Evolutionary conservation across 2,329 filamentous ascomycete species (phyloP), one percentile per base, ranked within the genome.

Genomic region (Aspergillus transmontanensis): DNA sequence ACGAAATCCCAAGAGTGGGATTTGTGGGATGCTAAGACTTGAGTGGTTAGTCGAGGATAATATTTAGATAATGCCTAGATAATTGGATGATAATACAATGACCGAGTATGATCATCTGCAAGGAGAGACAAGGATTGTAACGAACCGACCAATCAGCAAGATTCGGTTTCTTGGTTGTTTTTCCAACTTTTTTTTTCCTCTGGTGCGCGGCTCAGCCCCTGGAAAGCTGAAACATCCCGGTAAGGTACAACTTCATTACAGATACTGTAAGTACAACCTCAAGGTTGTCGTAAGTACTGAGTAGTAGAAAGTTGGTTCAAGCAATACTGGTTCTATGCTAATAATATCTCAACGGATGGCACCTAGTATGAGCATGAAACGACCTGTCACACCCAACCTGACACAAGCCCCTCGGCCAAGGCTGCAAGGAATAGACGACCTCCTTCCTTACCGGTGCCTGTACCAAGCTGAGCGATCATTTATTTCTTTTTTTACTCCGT

Each of bases 371-470:
- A 54, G 59, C 58, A 59, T 68, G 66, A 67, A 67, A 68, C 66
- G 65, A 68, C 61, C 64, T 69, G 67, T 68, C 67, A 69, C 50
- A 61, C 50, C 59, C 36, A 53, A 53, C 60, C 62, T 64, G 61
- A 62, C 41, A 43, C 61, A 26, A 59, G 46, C 63, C 67, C 65
- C 62, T 66, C 58, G 28, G 61, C 51, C 51, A 55, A 50, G 53
- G 36, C 66, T 66, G 64, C 60, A 66, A 66, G 65, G 63, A 63
- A 57, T 46, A 59, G 19, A 46, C 48, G 16, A 19, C 30, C 45
- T 39, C 26, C 14, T 57, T 48, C 45, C 34, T 19, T 32, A 39
- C 48, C 58, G 26, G 23, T 54, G 26, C 19, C 30, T 45, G 36
- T 32, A 30, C 23, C 5, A 53, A 6, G 28, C 34, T 63, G 53